Percentiles rank a stretch among this genome's conserved stretches.
phyloP scores from a whole-genome alignment of 2,329 filamentous ascomycete genomes.

The Davidsoniella eucalypti region DNA sequence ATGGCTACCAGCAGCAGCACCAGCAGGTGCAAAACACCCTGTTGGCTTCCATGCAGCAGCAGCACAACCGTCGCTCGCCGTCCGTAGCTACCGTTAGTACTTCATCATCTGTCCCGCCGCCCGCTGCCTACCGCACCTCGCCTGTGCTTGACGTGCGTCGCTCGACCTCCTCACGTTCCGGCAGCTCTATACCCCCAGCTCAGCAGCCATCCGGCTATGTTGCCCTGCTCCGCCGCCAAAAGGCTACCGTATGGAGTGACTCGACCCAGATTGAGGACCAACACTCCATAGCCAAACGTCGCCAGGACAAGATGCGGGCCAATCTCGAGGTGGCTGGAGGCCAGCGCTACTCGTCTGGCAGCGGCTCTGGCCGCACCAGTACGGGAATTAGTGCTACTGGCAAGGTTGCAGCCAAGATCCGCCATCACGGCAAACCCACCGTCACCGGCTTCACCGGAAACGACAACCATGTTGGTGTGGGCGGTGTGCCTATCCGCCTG shows the following conservation, averaged over 20 bases:
- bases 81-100: conserved; percentile 55
- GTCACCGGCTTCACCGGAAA: conserved; percentile 65
- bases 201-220: conserved; percentile 60
- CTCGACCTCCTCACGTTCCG: conserved; percentile 67
- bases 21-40: conserved; percentile 17
- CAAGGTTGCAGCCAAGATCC: conserved; percentile 69
- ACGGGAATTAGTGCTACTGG: conserved; percentile 44
- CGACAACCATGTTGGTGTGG: conserved; percentile 54
- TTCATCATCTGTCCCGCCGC: conserved; percentile 48
- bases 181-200: conserved; percentile 23
- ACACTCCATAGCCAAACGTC: conserved; percentile 62
- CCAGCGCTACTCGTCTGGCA: conserved; percentile 23
- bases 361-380: conserved; percentile 35
- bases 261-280: conserved; percentile 86
- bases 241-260: conserved; percentile 97
- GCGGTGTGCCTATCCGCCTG: conserved; percentile 75
- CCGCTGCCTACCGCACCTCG: conserved; percentile 39
- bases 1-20: conserved; percentile 14
- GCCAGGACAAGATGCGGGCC: conserved; percentile 74
- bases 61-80: conserved; percentile 40
- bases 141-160: conserved; percentile 46
- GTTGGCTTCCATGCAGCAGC: conserved; percentile 16
- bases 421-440: conserved; percentile 68
- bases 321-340: conserved; percentile 65
- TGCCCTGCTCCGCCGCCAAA: conserved; percentile 88